Evolutionary conservation across 257 asterid genomes (phyloP).

Genomic region (Osmanthus fragrans): DNA sequence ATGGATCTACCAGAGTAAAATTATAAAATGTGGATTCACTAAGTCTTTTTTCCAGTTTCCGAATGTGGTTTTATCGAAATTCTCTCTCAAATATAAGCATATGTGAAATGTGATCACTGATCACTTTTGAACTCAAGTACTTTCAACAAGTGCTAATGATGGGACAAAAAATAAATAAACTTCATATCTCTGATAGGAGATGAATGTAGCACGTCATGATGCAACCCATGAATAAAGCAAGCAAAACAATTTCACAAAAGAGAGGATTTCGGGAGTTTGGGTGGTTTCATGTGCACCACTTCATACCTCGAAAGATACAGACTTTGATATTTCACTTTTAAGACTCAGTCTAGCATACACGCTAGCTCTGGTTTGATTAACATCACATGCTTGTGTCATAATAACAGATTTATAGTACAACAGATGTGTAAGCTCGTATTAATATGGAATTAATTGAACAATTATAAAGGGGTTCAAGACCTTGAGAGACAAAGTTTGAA

Average conservation of each 20-base stretch:
- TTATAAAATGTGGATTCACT: neutral
- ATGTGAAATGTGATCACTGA: neutral
- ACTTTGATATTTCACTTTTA: neutral
- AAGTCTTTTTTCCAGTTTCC: neutral
- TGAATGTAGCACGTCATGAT: neutral
- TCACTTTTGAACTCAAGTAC: neutral
- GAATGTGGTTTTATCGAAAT: neutral
- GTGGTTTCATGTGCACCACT: neutral
- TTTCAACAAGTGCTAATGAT: neutral
- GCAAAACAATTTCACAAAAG: neutral
- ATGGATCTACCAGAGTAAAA: neutral
- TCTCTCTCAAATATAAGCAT: constrained; percentile 6
- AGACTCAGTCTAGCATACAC: neutral
- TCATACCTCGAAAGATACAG: neutral
- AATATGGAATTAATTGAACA: neutral
- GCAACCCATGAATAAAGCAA: neutral
- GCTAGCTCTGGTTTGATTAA: neutral
- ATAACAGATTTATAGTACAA: neutral
- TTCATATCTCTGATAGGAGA: neutral
- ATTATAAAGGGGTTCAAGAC: neutral
- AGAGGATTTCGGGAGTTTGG: neutral
- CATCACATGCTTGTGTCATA: neutral
- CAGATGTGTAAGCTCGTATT: neutral
- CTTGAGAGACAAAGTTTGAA: neutral
- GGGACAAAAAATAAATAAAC: neutral